phyloP scores from a whole-genome alignment of 345 rosid species.

The Hibiscus syriacus region DNA sequence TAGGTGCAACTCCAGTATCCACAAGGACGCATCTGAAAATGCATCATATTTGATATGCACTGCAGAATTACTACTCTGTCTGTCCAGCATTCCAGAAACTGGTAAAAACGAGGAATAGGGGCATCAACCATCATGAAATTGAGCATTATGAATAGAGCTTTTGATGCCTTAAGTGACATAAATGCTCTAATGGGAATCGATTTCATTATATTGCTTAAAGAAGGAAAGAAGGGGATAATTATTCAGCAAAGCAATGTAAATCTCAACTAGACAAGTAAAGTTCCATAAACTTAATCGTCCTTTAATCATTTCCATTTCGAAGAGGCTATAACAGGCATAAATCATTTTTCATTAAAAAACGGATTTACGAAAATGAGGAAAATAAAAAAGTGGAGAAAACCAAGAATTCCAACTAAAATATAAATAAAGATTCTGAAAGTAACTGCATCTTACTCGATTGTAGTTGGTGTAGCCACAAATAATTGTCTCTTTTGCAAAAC shows the following conservation, averaged over 20 bases:
- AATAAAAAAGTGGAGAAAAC: background rate
- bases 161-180: background rate
- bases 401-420: background rate
- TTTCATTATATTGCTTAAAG: background rate
- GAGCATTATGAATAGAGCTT: background rate
- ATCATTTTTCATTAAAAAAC: background rate
- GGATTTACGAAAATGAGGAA: background rate
- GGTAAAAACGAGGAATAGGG: background rate
- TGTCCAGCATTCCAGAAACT: background rate
- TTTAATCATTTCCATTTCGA: no score
- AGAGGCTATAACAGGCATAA: no score
- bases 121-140: background rate
- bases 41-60: background rate
- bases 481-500: constrained; percentile 98
- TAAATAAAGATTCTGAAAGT: background rate
- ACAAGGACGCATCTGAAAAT: constrained; percentile 86
- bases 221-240: background rate
- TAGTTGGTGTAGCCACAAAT: constrained; percentile 93
- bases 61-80: background rate
- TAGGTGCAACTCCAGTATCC: constrained; percentile 88
- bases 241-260: background rate
- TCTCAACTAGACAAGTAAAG: background rate
- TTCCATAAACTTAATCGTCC: background rate
- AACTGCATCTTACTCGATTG: constrained; percentile 71
- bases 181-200: background rate